Base-by-base conservation (phyloP, 176 grass and related monocot species). In the Aechmea fasciata region DNA sequence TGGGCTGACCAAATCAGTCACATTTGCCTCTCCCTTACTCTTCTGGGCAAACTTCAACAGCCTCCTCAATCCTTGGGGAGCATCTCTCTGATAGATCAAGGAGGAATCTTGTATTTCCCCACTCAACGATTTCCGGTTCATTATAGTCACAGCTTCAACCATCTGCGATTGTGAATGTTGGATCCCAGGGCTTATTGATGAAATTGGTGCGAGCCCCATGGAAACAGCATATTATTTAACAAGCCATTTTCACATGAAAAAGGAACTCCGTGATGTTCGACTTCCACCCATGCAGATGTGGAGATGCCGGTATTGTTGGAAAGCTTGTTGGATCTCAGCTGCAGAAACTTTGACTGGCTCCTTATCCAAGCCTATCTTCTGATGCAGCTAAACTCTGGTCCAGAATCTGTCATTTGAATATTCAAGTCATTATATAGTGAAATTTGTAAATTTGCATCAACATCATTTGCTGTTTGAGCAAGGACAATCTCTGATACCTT, bases 31-130 rank as follows among this genome's bases (percentile, higher is more conserved):
- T 69, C 87, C 84, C 80, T 88, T 99, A 57, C 83, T 99, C 87
- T 99, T 99, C 2, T 90, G 87, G 52, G 95, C 87, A 82, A 99
- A 99, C 73, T 99, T 99, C 49, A 99, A 78, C 63, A 99, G 82
- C 83, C 95, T 93, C 80, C 94, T 99, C 65, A 99, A 94, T 69
- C 95, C 95, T 85, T 99, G 94, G 2, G 95, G 95, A 48, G 83
- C 75, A 78, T 94, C 95, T 77, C 94, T 99, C 61, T 99, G 95
- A 85, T 87, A 99, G 80, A 99, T 83, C 63, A 87, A 61, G 87
- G 95, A 69, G 90, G 90, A 65, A 94, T 99, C 73, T 99, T 61
- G 95, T 90, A 86, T 99, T 99, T 68, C 90, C 95, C 95, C 95
- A 99, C 75, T 99, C 95, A 48, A 99, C 88, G 54, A 94, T 90